Percentiles rank a stretch among this genome's conserved stretches.
These are phyloP conservation scores for Tripidium arundinaceum DNA, from an alignment of 202 grass and related monocot species.

Conservation along the genomic window DNA sequence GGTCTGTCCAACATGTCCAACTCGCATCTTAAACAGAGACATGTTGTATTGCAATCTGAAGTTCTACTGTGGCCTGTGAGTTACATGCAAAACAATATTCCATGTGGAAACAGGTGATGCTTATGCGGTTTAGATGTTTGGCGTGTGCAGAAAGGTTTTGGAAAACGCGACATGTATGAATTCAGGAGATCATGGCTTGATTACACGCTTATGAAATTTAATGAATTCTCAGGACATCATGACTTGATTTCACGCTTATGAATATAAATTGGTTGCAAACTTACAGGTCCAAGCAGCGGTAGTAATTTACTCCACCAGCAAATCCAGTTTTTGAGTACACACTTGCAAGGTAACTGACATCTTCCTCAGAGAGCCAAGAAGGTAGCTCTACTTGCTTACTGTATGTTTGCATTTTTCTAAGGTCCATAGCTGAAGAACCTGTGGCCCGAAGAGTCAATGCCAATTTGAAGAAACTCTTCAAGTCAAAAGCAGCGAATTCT, in stretches of 20 bases:
- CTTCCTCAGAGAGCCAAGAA: conserved; percentile 62
- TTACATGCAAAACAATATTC: not conserved
- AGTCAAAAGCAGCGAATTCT: conserved; percentile 37
- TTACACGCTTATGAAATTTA: not conserved
- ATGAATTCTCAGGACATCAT: not conserved
- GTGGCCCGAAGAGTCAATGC: conserved; percentile 21
- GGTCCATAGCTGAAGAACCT: conserved; percentile 30
- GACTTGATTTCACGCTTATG: not conserved
- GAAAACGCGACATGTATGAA: not conserved
- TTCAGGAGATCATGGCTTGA: not conserved
- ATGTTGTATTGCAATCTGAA: too few species aligned
- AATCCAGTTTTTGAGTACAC: conserved; percentile 60
- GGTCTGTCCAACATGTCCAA: not conserved
- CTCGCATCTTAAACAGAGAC: too few species aligned
- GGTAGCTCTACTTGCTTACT: conserved; percentile 35
- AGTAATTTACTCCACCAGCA: conserved; percentile 70
- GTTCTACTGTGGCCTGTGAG: not conserved
- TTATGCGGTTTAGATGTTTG: not conserved
- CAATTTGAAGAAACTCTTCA: conserved; percentile 44
- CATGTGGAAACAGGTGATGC: not conserved
- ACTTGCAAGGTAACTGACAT: conserved; percentile 51
- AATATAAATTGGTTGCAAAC: not conserved
- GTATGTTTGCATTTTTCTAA: conserved; percentile 12
- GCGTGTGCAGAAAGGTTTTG: not conserved
- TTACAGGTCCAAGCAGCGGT: conserved; percentile 50